phyloP scores from a whole-genome alignment of 179 eudicot species.

The Carnegiea gigantea region DNA sequence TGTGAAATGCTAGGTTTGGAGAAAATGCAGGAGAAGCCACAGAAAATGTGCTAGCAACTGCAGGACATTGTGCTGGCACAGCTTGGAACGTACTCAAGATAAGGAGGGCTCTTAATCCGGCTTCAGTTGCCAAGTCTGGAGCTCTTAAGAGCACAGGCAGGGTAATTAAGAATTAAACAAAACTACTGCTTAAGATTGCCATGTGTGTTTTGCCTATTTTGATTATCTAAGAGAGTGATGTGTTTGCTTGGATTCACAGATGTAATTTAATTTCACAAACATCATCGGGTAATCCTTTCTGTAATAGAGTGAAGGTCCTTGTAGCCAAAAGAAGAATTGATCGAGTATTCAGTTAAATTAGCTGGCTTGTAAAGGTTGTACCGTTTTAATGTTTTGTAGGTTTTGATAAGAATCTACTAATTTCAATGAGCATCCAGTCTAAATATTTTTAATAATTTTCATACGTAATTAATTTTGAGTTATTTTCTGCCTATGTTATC shows the following conservation, averaged over 20 bases:
- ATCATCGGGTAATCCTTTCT: not conserved
- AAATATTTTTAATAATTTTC: too few species aligned
- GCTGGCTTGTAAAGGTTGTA: too few species aligned
- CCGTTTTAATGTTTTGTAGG: too few species aligned
- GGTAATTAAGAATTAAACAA: conserved; percentile 17
- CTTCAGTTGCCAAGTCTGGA: conserved; percentile 50
- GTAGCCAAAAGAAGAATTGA: too few species aligned
- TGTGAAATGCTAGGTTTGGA: conserved; percentile 49
- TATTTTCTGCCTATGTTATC: too few species aligned
- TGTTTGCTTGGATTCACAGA: conserved; percentile 3
- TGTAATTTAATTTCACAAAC: not conserved
- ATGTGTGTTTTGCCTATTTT: not conserved
- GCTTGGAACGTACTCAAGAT: conserved; percentile 88
- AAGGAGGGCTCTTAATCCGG: conserved; percentile 74
- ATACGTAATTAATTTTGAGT: too few species aligned
- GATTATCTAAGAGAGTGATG: not conserved
- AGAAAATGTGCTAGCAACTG: conserved; percentile 71
- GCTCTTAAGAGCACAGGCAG: conserved; percentile 37
- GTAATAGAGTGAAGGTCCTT: too few species aligned
- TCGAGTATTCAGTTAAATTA: too few species aligned
- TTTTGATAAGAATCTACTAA: too few species aligned
- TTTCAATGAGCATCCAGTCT: too few species aligned
- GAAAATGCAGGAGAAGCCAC: conserved; percentile 85
- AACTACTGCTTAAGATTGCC: not conserved
- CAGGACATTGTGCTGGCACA: conserved; percentile 73